A percentile compares a stretch with the other conserved stretches of the same genome.
Conservation (phyloP, 768 basidiomycete genomes). For the Boletus sensibilis region DNA sequence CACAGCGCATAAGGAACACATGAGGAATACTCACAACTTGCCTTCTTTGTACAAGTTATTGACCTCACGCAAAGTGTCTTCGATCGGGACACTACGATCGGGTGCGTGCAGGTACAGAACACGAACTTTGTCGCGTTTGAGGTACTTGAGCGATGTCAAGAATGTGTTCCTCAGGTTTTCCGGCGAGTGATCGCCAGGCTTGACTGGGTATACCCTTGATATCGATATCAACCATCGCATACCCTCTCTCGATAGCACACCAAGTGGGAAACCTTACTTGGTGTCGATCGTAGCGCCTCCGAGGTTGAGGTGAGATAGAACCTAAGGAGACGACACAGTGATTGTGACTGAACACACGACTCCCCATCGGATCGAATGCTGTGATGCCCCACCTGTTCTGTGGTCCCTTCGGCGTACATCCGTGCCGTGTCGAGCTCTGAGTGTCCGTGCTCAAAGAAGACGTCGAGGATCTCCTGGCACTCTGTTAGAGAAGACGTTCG, state of each 20-base stretch:
- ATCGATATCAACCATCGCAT: slow-evolving; percentile 1
- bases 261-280: slow-evolving; percentile 32
- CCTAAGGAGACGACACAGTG: slow-evolving; percentile 21
- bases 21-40: slow-evolving; percentile 42
- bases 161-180: slow-evolving; percentile 45
- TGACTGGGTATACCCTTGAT: slow-evolving; percentile 40
- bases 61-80: slow-evolving; percentile 52
- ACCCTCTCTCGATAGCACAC: neutral
- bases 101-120: slow-evolving; percentile 62
- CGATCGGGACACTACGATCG: slow-evolving; percentile 55
- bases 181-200: slow-evolving; percentile 43
- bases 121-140: slow-evolving; percentile 46
- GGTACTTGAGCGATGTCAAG: slow-evolving; percentile 42
- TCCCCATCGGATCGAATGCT: neutral
- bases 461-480: slow-evolving; percentile 46
- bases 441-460: slow-evolving; percentile 42
- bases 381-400: slow-evolving; percentile 43
- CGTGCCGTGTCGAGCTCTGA: slow-evolving; percentile 52
- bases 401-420: slow-evolving; percentile 51
- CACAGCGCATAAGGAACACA: neutral
- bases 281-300: slow-evolving; percentile 45
- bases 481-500: slow-evolving; percentile 36
- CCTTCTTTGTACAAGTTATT: slow-evolving; percentile 58
- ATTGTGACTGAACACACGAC: neutral
- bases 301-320: slow-evolving; percentile 42